A percentile compares a stretch with the other conserved stretches of the same genome.
phyloP scores from a whole-genome alignment of 1,284 basidiomycete genomes.

The Cystobasidium pallidum region DNA sequence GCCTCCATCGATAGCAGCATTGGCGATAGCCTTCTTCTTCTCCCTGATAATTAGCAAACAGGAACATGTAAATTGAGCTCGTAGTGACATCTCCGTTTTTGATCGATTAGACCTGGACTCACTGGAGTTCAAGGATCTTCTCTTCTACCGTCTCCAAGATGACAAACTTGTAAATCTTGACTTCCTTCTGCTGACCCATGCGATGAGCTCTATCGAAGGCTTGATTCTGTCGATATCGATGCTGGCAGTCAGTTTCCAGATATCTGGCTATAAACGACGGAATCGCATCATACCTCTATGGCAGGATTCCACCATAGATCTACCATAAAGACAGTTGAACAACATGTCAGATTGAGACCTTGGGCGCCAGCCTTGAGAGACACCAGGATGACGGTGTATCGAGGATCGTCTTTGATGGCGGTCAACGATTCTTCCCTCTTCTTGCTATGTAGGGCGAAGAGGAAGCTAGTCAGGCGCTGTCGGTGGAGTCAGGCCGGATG shows the following conservation, averaged over 20 bases:
- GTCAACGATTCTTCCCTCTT: constrained; percentile 72
- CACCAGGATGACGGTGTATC: constrained; percentile 77
- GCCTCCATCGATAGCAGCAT: constrained; percentile 41
- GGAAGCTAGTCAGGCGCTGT: not conserved
- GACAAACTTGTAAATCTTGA: constrained; percentile 91
- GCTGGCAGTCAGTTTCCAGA: constrained; percentile 59
- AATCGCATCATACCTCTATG: not conserved
- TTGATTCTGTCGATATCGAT: constrained; percentile 64
- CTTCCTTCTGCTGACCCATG: constrained; percentile 80
- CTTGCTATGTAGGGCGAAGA: constrained; percentile 64
- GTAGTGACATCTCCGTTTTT: too few relatives aligned
- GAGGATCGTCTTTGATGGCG: constrained; percentile 58
- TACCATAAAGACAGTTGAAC: constrained; percentile 57
- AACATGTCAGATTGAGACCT: constrained; percentile 91
- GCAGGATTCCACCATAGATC: constrained; percentile 43
- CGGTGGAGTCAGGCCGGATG: not conserved
- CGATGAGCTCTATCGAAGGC: constrained; percentile 82
- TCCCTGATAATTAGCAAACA: constrained; percentile 7
- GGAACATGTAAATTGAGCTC: too few relatives aligned
- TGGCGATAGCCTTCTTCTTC: constrained; percentile 37
- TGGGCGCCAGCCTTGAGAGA: constrained; percentile 72
- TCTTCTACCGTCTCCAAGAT: constrained; percentile 88
- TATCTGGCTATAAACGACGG: constrained; percentile 64
- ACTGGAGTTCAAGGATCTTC: constrained; percentile 57
- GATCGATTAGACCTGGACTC: constrained; percentile 1